Evolutionary conservation across 1,284 basidiomycete species (phyloP), one percentile per base, ranked within the genome.

Genomic region (Naganishia albida): DNA sequence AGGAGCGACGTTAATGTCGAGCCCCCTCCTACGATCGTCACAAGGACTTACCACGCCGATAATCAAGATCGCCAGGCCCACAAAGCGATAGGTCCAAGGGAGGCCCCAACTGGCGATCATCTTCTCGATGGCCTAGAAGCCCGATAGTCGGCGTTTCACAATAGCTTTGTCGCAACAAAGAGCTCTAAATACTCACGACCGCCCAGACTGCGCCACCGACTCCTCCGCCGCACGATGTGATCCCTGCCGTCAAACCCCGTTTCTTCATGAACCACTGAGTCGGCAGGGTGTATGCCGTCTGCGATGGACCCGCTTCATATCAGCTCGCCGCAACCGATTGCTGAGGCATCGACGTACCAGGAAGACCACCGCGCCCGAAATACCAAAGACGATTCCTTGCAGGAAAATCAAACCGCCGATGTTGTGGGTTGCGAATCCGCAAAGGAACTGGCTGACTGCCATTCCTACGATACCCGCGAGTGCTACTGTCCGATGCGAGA

Each of bases 151-250:
- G 15, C 46, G 28, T 53, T 16, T 26, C 7, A 43, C 12, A 3
- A 8, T 28, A 13, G 56, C n/a, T 38, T 6, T 23, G 12, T 25
- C 10, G 7, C 18, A 3, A 42, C 10, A 38, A 6, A 15, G 28
- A 18, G 26, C 16, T 48, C 4, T 7, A 18, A 30, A 28, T 20
- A 63, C 65, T 26, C 39, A 66, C 65, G 40, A 67, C 46, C 3
- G 72, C 69, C 67, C 75, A 70, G 8, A 70, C 68, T 0, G 75
- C 76, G 0, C 77, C 77, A 18, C 77, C 77, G 10, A 79, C 52
- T 1, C 77, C 77, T 12, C 71, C 73, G 13, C 72, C 74, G 12
- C 72, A 71, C 55, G 74, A 77, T 7, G 77, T 73, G 60, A 79
- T 70, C 6, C 77, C 77, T 18, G 71, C 70, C 1, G 77, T 77